phyloP scores from a whole-genome alignment of 331 rosid species.

The Phaseolus coccineus region DNA sequence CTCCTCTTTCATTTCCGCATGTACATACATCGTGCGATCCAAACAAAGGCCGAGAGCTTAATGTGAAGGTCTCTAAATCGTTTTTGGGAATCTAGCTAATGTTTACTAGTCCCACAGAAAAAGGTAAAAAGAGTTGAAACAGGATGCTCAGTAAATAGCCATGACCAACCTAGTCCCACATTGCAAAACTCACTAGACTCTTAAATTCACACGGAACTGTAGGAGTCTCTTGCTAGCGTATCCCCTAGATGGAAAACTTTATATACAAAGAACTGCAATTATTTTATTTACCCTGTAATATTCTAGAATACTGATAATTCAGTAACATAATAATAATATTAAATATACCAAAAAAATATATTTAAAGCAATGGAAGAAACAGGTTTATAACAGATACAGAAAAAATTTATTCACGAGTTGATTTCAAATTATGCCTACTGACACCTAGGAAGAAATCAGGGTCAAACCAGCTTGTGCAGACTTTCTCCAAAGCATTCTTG shows the following conservation, averaged over 20 bases:
- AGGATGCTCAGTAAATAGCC: neutral
- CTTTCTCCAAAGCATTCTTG: conserved; percentile 52
- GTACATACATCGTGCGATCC: too few relatives aligned
- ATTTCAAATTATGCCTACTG: conserved; percentile 34
- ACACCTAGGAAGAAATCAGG: conserved; percentile 47
- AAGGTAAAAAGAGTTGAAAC: neutral
- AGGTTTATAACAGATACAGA: conserved; percentile 1
- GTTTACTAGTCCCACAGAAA: neutral
- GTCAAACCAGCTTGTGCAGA: conserved; percentile 51
- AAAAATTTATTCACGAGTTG: conserved; percentile 34
- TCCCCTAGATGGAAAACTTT: neutral
- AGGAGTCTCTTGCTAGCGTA: neutral
- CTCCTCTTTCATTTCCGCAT: too few relatives aligned
- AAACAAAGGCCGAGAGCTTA: too few relatives aligned
- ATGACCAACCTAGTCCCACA: neutral
- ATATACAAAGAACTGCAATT: neutral
- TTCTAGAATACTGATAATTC: neutral
- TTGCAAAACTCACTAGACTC: neutral
- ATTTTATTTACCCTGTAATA: neutral
- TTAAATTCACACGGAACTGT: neutral
- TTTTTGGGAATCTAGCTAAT: neutral
- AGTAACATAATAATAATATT: neutral
- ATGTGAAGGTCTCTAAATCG: neutral
- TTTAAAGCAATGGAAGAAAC: conserved; percentile 19
- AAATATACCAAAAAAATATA: neutral